Conservation (phyloP, 129 eudicot genomes). For the Tagetes patula region DNA sequence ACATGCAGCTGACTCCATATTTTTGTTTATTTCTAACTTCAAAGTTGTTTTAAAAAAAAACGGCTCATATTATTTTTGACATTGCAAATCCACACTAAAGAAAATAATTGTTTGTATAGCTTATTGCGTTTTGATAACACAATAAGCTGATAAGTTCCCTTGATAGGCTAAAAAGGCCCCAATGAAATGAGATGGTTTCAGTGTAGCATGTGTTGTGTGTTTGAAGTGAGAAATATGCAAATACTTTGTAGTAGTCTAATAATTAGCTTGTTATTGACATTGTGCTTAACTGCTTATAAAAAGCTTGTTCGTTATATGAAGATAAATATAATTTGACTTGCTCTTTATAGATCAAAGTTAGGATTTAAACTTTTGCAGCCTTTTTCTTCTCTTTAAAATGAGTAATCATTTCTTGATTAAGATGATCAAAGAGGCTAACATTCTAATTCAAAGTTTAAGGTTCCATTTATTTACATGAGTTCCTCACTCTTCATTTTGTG, state of each 20-base stretch:
- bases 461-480: not conserved
- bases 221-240: constrained; percentile 14
- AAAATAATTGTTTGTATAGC: not conserved
- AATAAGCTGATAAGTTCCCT: not conserved
- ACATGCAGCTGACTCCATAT: too few species aligned
- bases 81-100: not conserved
- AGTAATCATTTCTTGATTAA: not conserved
- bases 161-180: not conserved
- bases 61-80: too few species aligned
- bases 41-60: too few species aligned
- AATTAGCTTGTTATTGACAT: not conserved
- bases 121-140: not conserved
- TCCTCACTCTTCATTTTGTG: not conserved
- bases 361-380: constrained; percentile 6
- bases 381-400: not conserved
- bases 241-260: not conserved
- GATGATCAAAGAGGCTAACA: constrained; percentile 7
- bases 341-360: not conserved
- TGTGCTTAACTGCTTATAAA: not conserved
- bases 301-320: not conserved
- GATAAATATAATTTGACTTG: not conserved
- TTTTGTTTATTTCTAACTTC: too few species aligned
- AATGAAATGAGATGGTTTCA: not conserved
- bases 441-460: not conserved
- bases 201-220: not conserved